phyloP scores from a whole-genome alignment of 2,329 filamentous ascomycete genomes.

The Pseudopithomyces maydicus region DNA sequence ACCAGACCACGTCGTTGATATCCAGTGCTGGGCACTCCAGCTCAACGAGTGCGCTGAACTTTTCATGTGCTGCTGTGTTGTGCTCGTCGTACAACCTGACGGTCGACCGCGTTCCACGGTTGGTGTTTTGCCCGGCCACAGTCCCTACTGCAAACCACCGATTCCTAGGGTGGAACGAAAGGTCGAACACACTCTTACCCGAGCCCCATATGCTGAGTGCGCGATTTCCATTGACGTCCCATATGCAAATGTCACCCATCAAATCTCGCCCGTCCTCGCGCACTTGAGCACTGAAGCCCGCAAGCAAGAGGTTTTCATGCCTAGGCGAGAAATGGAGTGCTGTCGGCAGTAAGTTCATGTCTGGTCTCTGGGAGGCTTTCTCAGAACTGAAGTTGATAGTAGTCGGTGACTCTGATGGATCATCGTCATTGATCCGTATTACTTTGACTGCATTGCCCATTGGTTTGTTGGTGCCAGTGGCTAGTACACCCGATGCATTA shows the following conservation, averaged over 20 bases:
- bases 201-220: slow-evolving; percentile 51
- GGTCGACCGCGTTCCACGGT: slow-evolving; percentile 52
- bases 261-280: slow-evolving; percentile 40
- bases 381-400: slow-evolving; percentile 30
- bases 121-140: slow-evolving; percentile 45
- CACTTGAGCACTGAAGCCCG: slow-evolving; percentile 57
- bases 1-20: slow-evolving; percentile 65
- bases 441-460: slow-evolving; percentile 43
- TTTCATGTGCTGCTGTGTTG: slow-evolving; percentile 27
- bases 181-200: slow-evolving; percentile 62
- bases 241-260: slow-evolving; percentile 60
- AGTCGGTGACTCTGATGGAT: slow-evolving; percentile 13
- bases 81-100: slow-evolving; percentile 59
- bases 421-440: slow-evolving; percentile 23
- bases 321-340: slow-evolving; percentile 39
- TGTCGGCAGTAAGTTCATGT: slow-evolving; percentile 36
- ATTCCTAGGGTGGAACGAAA: slow-evolving; percentile 58
- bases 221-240: slow-evolving; percentile 53
- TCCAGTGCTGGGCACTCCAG: slow-evolving; percentile 64
- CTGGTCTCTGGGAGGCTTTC: slow-evolving; percentile 34
- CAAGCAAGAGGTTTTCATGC: slow-evolving; percentile 53
- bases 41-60: slow-evolving; percentile 44
- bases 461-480: slow-evolving; percentile 53
- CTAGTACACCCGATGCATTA: slow-evolving; percentile 47
- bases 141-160: slow-evolving; percentile 59